Evolutionary conservation across 208 protist genomes (phyloP), one percentile per base, ranked within the genome.

Genomic region (Porcisia hertigi): DNA sequence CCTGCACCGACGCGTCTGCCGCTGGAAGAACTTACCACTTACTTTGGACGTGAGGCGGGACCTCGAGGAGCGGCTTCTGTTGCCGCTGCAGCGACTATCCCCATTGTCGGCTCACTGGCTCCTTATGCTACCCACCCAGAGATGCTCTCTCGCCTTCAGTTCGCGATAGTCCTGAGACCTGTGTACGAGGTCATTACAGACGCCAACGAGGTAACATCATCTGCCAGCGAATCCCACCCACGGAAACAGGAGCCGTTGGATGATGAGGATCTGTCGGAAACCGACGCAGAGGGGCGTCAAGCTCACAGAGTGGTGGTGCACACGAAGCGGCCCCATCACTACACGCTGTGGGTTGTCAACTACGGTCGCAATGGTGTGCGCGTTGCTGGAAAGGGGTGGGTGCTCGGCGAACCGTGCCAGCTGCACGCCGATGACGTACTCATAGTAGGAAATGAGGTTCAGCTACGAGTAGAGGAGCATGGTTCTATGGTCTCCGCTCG

Each of bases 341-440:
- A 84, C 70, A 82, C 74, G 62, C 60, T 94, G 45, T 89, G 82
- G 76, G 60, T 96, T 45, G 71, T 93, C 30, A 96, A 92, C 77
- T 94, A 96, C 75, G 85, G 88, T 18, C 75, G 85, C n/a, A 94
- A 96, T 63, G 92, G 92, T 36, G 76, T 81, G 2, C 77, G 77
- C 23, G 58, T 81, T 36, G 59, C 52, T 12, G 77, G 81, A 2
- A 57, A 66, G 34, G 74, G 74, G 3, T 76, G 74, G 71, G 71
- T 84, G 66, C 82, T 93, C 14, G 84, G 88, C 5, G 83, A 84
- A 47, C 82, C 88, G 71, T 67, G 88, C 9, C 69, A 77, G 60
- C 74, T 95, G 45, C 63, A 73, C 2, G 77, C 79, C 8, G 84
- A 85, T 20, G 73, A 86, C 59, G 70, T 86, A 47, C 60, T 88